Evolutionary conservation across 331 rosid species (phyloP).

Genomic region (Cydonia oblonga): DNA sequence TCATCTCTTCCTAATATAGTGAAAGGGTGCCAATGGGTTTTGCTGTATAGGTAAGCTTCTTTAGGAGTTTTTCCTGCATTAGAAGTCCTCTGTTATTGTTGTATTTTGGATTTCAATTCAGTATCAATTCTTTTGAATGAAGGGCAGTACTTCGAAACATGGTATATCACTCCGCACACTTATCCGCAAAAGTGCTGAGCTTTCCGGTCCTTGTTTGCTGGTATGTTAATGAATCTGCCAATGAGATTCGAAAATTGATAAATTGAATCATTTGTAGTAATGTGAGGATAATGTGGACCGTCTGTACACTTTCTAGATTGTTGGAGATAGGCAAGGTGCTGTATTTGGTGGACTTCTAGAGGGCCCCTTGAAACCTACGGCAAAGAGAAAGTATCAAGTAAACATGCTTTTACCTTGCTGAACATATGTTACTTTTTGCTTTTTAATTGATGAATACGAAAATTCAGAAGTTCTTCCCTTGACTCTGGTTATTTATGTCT

Average conservation of each 20-base stretch:
- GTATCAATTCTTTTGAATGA: constrained; percentile 53
- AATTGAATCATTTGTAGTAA: not conserved
- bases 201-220: constrained; percentile 85
- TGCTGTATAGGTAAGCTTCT: constrained; percentile 74
- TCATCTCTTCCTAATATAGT: constrained; percentile 89
- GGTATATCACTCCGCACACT: constrained; percentile 97
- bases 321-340: constrained; percentile 81
- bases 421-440: not conserved
- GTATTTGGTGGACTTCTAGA: constrained; percentile 89
- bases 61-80: not conserved
- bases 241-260: not conserved
- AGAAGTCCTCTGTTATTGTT: constrained; percentile 7
- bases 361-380: constrained; percentile 69
- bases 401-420: not conserved
- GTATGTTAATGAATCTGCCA: constrained; percentile 35
- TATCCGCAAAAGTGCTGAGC: constrained; percentile 78
- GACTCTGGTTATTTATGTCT: not conserved
- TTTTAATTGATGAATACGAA: not conserved
- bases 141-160: constrained; percentile 98
- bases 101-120: constrained; percentile 35
- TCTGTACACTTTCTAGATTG: constrained; percentile 25
- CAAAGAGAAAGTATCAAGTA: constrained; percentile 89
- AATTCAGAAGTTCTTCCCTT: not conserved
- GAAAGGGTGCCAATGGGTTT: constrained; percentile 82
- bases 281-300: constrained; percentile 5